Conservation (phyloP, 805 yeast genomes). For the Grigorovia yakushimaensis region DNA sequence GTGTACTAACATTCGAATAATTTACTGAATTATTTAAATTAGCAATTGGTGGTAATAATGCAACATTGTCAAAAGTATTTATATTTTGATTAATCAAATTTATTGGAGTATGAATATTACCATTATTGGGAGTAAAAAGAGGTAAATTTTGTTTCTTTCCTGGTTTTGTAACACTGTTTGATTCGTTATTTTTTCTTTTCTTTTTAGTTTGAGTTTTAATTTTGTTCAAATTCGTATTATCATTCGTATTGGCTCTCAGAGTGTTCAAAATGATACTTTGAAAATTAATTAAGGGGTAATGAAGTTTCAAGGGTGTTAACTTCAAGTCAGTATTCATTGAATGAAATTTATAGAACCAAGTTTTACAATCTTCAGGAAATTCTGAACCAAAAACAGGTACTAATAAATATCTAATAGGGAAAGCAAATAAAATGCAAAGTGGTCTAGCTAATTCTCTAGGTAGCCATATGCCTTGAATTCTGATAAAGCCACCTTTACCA, state of each 20-base stretch:
- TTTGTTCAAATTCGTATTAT: not conserved
- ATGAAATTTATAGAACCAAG: conserved; percentile 1
- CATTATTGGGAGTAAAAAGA: not conserved
- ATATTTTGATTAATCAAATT: not conserved
- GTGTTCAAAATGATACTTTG: not conserved
- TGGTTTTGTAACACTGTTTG: not conserved
- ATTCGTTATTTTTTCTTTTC: not conserved
- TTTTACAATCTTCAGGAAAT: conserved; percentile 36
- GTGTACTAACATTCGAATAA: not conserved
- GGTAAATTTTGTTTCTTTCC: not conserved
- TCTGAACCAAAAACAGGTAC: conserved; percentile 71
- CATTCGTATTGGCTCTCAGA: not conserved
- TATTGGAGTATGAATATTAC: not conserved
- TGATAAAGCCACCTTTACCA: conserved; percentile 85
- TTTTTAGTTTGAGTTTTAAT: not conserved
- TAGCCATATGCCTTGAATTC: conserved; percentile 92
- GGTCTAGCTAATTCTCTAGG: conserved; percentile 59
- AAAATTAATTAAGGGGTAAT: not conserved
- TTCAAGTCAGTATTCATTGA: not conserved
- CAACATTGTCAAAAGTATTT: not conserved
- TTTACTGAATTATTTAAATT: not conserved
- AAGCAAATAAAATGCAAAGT: conserved; percentile 68
- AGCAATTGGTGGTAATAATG: not conserved
- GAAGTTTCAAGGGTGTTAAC: not conserved
- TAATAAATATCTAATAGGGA: conserved; percentile 60